phyloP scores from a whole-genome alignment of 805 yeast species.

The Yamadazyma nakazawae region DNA sequence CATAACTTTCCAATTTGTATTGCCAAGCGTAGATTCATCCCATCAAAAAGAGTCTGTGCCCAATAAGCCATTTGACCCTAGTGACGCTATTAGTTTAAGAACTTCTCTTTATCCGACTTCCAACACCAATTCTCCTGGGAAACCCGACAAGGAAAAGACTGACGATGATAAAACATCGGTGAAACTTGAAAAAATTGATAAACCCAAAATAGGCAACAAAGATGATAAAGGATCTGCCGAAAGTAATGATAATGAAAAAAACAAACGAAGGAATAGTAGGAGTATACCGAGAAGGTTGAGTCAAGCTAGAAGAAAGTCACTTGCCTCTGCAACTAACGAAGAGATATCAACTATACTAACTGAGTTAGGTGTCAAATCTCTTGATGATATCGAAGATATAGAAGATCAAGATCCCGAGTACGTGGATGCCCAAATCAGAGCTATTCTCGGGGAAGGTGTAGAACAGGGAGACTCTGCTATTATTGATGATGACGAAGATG shows the following conservation, averaged over 20 bases:
- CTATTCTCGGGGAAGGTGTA: conserved; percentile 23
- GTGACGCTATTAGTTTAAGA: conserved; percentile 58
- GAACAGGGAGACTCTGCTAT: conserved; percentile 22
- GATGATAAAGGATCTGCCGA: neutral
- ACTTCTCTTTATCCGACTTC: conserved; percentile 40
- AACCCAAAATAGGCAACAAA: neutral
- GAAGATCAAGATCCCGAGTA: conserved; percentile 24
- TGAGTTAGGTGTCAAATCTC: conserved; percentile 33
- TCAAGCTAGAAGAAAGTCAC: conserved; percentile 35
- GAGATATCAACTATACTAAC: conserved; percentile 36
- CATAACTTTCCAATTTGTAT: conserved; percentile 79
- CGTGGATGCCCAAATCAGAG: conserved; percentile 31
- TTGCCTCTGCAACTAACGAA: conserved; percentile 37
- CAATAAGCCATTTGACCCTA: conserved; percentile 49
- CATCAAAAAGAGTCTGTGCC: conserved; percentile 18
- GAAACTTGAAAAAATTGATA: neutral
- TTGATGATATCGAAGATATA: conserved; percentile 28
- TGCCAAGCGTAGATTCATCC: conserved; percentile 62
- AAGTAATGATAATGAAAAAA: conserved; percentile 6
- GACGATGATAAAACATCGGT: conserved; percentile 1
- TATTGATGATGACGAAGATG: conserved; percentile 13
- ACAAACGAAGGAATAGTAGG: conserved; percentile 7
- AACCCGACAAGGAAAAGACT: conserved; percentile 5
- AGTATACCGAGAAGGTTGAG: conserved; percentile 28
- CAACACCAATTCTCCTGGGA: conserved; percentile 18